These are phyloP conservation scores for Phytophthora macrochlamydospora DNA, from an alignment of 352 stramenopile genomes.

Conservation along the genomic window DNA sequence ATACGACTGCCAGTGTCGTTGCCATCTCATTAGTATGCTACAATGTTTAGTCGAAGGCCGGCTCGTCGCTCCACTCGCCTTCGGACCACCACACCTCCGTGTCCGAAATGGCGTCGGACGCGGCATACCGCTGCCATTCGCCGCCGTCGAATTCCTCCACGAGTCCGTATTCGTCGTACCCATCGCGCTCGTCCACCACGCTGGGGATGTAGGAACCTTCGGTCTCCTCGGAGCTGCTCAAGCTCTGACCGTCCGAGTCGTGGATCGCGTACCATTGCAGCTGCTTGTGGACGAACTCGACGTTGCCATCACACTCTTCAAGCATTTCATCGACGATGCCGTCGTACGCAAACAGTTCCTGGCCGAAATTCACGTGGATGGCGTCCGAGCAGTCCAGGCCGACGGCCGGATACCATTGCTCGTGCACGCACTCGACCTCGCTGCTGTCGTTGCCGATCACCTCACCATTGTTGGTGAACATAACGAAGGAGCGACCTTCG, in stretches of 20 bases:
- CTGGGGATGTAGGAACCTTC: constrained; percentile 5
- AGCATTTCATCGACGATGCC: constrained; percentile 37
- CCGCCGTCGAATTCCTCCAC: constrained; percentile 32
- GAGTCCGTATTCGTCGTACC: constrained; percentile 39
- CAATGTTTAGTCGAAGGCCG: constrained; percentile 18
- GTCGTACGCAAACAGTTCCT: constrained; percentile 41
- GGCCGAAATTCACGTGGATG: constrained; percentile 41
- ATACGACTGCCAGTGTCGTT: neutral
- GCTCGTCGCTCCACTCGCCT: constrained; percentile 33
- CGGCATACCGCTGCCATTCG: constrained; percentile 23
- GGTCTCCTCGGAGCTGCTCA: constrained; percentile 14
- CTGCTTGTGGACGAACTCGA: constrained; percentile 29
- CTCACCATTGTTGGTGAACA: constrained; percentile 40
- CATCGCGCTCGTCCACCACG: constrained; percentile 33
- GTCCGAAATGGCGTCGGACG: constrained; percentile 29
- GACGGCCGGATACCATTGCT: constrained; percentile 39
- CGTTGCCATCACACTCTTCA: constrained; percentile 24
- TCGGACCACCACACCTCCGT: constrained; percentile 35
- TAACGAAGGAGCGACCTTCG: constrained; percentile 33
- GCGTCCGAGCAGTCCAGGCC: constrained; percentile 34
- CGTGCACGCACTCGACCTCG: constrained; percentile 33
- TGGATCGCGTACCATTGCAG: constrained; percentile 37
- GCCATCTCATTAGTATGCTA: neutral
- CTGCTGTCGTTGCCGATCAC: constrained; percentile 15
- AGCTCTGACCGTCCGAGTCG: constrained; percentile 39